phyloP scores from a whole-genome alignment of 768 basidiomycete genomes.

The Kwoniella sp. region DNA sequence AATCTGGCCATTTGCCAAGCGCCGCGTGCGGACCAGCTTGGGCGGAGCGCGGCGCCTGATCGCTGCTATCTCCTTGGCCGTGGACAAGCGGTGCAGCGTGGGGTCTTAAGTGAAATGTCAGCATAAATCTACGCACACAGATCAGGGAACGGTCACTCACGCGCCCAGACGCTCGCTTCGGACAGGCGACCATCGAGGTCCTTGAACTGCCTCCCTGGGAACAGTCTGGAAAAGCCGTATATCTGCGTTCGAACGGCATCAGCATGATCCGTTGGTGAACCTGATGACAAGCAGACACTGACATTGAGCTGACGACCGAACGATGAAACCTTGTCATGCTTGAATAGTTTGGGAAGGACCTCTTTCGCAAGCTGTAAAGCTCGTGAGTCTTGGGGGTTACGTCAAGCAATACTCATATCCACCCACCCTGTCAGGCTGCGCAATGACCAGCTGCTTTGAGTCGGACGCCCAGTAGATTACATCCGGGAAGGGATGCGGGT shows the following conservation, averaged over 20 bases:
- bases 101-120: conserved; percentile 36
- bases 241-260: conserved; percentile 27
- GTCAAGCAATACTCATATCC: neutral
- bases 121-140: neutral
- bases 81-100: conserved; percentile 43
- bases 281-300: too few relatives aligned
- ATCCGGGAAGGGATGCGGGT: conserved; percentile 40
- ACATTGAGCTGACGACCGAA: conserved; percentile 50
- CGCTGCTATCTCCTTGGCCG: conserved; percentile 23
- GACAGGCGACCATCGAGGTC: conserved; percentile 42
- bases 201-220: conserved; percentile 48
- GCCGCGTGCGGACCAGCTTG: conserved; percentile 45
- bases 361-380: conserved; percentile 35
- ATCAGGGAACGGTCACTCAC: conserved; percentile 17
- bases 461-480: conserved; percentile 50
- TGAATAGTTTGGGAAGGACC: conserved; percentile 46
- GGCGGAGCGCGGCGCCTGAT: conserved; percentile 48
- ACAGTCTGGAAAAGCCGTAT: conserved; percentile 46
- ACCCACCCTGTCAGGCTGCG: conserved; percentile 42
- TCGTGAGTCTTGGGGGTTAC: neutral
- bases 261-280: too few relatives aligned
- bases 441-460: conserved; percentile 45
- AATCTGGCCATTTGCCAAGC: conserved; percentile 44
- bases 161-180: conserved; percentile 49
- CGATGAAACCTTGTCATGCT: conserved; percentile 48